Conservation (phyloP, 2,329 filamentous ascomycete genomes). For the Fusarium sp. region DNA sequence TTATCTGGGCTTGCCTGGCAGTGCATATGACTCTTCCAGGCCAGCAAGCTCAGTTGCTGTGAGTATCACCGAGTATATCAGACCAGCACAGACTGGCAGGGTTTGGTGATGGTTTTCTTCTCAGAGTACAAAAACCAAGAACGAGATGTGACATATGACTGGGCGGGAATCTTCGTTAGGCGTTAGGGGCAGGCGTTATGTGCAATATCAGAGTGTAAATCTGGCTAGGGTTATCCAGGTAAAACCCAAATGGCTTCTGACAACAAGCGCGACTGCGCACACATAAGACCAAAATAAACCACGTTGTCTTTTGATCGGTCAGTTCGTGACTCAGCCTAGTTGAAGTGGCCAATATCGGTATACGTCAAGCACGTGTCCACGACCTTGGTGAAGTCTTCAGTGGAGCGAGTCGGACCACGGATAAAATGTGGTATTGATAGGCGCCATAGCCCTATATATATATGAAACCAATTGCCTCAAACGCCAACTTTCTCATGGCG, state of each 20-base stretch:
- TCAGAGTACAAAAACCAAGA: background rate
- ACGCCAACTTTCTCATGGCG: slow-evolving; percentile 31
- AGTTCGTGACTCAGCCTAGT: background rate
- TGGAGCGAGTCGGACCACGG: background rate
- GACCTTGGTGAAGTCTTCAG: background rate
- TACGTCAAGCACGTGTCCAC: background rate
- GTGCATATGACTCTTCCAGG: slow-evolving; percentile 16
- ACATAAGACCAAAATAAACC: slow-evolving; percentile 6
- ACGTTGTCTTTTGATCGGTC: slow-evolving; percentile 2
- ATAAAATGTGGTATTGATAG: slow-evolving; percentile 14
- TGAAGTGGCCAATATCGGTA: background rate
- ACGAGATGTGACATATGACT: slow-evolving; percentile 1
- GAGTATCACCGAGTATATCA: slow-evolving; percentile 37
- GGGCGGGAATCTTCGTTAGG: background rate
- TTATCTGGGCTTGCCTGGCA: slow-evolving; percentile 26
- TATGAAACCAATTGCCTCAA: slow-evolving; percentile 6
- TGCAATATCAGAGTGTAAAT: slow-evolving; percentile 6
- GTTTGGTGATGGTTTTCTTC: slow-evolving; percentile 13
- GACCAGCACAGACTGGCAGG: slow-evolving; percentile 20
- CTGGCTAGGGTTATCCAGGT: background rate
- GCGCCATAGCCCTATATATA: slow-evolving; percentile 21
- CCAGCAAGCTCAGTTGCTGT: slow-evolving; percentile 27
- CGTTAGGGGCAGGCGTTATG: slow-evolving; percentile 17
- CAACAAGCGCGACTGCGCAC: background rate
- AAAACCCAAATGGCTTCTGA: background rate